Percentiles rank a stretch among this genome's conserved stretches.
These are phyloP conservation scores for Cucurbita pepo DNA, from an alignment of 306 rosid genomes.

Conservation along the genomic window DNA sequence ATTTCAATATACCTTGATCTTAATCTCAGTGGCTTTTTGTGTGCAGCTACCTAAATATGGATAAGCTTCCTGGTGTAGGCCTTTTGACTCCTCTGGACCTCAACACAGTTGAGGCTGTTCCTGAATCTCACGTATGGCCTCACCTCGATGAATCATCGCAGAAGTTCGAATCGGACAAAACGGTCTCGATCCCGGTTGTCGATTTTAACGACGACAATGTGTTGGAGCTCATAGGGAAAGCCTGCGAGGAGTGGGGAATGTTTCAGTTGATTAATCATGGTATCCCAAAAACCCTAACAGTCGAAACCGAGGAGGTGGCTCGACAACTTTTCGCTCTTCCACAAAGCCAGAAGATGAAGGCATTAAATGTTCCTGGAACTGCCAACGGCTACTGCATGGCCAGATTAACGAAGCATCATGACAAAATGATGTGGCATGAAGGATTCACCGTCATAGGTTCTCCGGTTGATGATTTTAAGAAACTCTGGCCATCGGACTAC, in stretches of 20 bases:
- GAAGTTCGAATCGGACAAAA: neutral
- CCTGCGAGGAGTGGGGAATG: conserved; percentile 28
- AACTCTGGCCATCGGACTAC: conserved; percentile 36
- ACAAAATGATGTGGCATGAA: conserved; percentile 36
- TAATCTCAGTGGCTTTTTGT: no score
- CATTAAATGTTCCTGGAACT: conserved; percentile 11
- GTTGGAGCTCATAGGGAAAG: conserved; percentile 5
- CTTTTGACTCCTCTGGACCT: neutral
- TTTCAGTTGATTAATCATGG: conserved; percentile 37
- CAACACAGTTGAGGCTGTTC: neutral
- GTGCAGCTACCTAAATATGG: no score
- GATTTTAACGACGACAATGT: conserved; percentile 21
- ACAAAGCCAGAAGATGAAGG: conserved; percentile 14
- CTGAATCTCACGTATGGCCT: neutral
- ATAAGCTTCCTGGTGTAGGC: no score
- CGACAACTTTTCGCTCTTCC: conserved; percentile 22
- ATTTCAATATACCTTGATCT: no score
- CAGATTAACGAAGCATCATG: conserved; percentile 10
- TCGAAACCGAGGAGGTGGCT: conserved; percentile 4
- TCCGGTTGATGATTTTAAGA: conserved; percentile 18
- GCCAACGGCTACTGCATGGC: conserved; percentile 32
- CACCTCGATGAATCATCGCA: neutral
- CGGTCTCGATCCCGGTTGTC: conserved; percentile 11
- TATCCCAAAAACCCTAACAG: conserved; percentile 7
- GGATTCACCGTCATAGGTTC: conserved; percentile 26